Percentiles rank a stretch among this genome's conserved stretches.
These are phyloP conservation scores for Alnus glutinosa DNA, from an alignment of 306 rosid genomes.

Conservation along the genomic window DNA sequence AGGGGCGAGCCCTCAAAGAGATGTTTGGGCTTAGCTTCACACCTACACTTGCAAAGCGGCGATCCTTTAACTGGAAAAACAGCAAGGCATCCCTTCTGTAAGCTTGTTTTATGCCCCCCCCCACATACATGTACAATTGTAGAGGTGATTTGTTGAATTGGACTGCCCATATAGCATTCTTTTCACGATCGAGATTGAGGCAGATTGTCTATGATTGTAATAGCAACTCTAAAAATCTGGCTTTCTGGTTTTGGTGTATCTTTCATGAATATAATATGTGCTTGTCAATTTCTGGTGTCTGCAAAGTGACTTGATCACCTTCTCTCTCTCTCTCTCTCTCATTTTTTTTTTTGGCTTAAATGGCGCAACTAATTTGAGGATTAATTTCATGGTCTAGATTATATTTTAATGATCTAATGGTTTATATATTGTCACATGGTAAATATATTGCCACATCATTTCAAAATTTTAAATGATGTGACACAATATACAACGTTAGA, in stretches of 20 bases:
- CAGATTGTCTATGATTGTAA: slow-evolving; percentile 13
- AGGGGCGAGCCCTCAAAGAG: slow-evolving; percentile 80
- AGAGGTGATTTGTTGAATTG: slow-evolving; percentile 9
- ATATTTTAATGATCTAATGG: too few relatives aligned
- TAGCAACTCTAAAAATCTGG: slow-evolving; percentile 13
- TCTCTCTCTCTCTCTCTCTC: neutral
- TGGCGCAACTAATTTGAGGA: too few relatives aligned
- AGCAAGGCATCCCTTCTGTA: slow-evolving; percentile 49
- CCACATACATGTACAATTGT: neutral
- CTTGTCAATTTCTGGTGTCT: slow-evolving; percentile 3
- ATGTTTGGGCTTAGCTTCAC: slow-evolving; percentile 95
- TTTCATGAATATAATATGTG: slow-evolving; percentile 7
- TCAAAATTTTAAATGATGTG: too few relatives aligned
- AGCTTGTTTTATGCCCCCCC: neutral
- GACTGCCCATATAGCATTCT: slow-evolving; percentile 4
- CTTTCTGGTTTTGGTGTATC: slow-evolving; percentile 26
- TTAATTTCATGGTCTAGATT: too few relatives aligned
- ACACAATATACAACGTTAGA: too few relatives aligned
- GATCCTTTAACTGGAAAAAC: slow-evolving; percentile 69
- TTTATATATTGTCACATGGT: too few relatives aligned
- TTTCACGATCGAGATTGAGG: slow-evolving; percentile 14
- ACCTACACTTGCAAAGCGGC: slow-evolving; percentile 50
- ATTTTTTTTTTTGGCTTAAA: too few relatives aligned
- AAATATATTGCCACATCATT: too few relatives aligned
- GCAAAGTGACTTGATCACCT: neutral